These are phyloP conservation scores for Cladophialophora bantiana DNA, from an alignment of 2,329 filamentous ascomycete genomes.

Conservation along the genomic window DNA sequence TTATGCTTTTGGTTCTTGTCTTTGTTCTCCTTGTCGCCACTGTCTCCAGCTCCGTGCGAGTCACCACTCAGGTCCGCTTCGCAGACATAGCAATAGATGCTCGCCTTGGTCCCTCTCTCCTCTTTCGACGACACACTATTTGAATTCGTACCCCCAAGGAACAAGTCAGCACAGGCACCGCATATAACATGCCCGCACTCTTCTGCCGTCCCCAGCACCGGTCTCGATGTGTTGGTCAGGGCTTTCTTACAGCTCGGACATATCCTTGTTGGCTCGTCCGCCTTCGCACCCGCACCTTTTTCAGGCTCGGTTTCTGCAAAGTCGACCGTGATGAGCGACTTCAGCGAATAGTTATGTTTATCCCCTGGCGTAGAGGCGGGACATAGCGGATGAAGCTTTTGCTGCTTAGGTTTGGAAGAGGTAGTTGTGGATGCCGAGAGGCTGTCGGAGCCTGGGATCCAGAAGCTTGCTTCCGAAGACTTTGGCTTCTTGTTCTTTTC, in stretches of 20 bases:
- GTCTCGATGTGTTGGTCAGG: conserved; percentile 81
- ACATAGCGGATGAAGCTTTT: conserved; percentile 75
- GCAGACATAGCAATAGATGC: conserved; percentile 81
- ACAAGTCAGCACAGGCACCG: conserved; percentile 80
- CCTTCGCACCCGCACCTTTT: conserved; percentile 43
- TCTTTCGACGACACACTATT: conserved; percentile 56
- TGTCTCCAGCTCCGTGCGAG: conserved; percentile 16
- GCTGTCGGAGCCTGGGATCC: conserved; percentile 83
- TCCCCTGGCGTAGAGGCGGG: conserved; percentile 72
- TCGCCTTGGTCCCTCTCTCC: background rate
- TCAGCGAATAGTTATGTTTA: conserved; percentile 78
- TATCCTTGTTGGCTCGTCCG: conserved; percentile 58
- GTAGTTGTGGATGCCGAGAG: conserved; percentile 64
- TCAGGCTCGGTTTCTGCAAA: conserved; percentile 75
- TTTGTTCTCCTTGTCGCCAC: conserved; percentile 25
- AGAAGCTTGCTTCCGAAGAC: conserved; percentile 77
- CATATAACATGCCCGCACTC: conserved; percentile 88
- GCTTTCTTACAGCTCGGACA: conserved; percentile 88
- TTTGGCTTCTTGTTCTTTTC: conserved; percentile 63
- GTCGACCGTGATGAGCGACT: conserved; percentile 74
- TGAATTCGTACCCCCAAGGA: conserved; percentile 72
- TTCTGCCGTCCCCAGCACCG: conserved; percentile 76
- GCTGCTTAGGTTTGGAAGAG: conserved; percentile 61
- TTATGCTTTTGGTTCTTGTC: conserved; percentile 44
- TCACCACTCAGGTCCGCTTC: conserved; percentile 72